Base-by-base conservation (phyloP, 1,139 yeast genomes). In the Lodderomyces orthopsilosis region DNA sequence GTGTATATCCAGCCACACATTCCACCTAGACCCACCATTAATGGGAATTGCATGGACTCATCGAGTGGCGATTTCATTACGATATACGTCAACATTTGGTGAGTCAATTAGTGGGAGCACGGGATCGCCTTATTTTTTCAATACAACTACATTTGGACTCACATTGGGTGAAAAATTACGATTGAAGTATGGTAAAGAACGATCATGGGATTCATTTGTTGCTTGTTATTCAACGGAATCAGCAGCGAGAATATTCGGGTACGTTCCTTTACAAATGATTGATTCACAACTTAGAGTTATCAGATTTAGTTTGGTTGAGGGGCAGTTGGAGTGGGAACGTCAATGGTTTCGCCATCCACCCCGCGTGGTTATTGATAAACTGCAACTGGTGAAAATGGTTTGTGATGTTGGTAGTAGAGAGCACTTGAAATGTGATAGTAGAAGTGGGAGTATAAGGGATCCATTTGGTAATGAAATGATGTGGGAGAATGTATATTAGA, bases 401-500 rank as follows among this genome's bases (percentile, higher is more conserved):
- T 48, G 51, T 40, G 41, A 37, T 23, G 40, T 42, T 2, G 49
- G 51, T 6, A 42, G 45, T 9, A 17, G 46, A 30, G 17, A 39
- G 14, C 40, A 45, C 10, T 35, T 48, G 17, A 22, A 36, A 3
- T 46, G 51, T 40, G 40, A 40, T 10, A 15, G 8, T n/a, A 41
- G 37, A 3, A 43, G 32, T 10, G 46, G 48, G 5, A 30, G 38
- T 6, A 28, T 21, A 13, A 35, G 35, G 14, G 50, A 46, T 24
- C 35, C 27, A 15, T 35, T 34, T 34, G 49, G 49, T 8, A 46
- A 46, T 28, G 23, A 21, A 9, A 32, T 45, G 14, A 19, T 18
- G 2, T 47, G 49, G 50, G 21, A 23, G 6, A 42, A 37, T 43
- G 14, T 34, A 22, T 38, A 42, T 28, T 37, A 17, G 37, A 22